These are phyloP conservation scores for Escovopsis sp. DNA, from an alignment of 2,329 filamentous ascomycete species.

Conservation along the genomic window DNA sequence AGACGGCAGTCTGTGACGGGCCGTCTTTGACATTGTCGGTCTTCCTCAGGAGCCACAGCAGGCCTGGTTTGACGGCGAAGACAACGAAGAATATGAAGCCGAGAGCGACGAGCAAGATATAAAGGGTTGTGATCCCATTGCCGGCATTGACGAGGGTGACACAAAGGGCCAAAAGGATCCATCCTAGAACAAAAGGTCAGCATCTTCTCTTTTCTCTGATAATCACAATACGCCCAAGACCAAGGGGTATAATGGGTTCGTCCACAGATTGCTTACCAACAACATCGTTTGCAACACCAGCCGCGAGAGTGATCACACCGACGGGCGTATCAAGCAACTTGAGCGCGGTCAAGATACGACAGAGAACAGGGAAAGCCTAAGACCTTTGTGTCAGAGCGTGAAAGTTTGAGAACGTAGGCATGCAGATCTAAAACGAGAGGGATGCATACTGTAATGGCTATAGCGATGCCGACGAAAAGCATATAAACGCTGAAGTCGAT, in stretches of 20 bases:
- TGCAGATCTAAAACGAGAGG: not conserved
- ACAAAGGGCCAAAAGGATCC: constrained; percentile 85
- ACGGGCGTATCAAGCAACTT: constrained; percentile 73
- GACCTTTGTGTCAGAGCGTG: constrained; percentile 57
- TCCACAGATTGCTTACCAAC: constrained; percentile 14
- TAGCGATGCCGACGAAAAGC: constrained; percentile 77
- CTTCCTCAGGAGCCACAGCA: constrained; percentile 58
- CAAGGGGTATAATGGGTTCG: not conserved
- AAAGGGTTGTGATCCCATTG: constrained; percentile 69
- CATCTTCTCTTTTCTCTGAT: too few species aligned
- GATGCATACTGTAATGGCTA: constrained; percentile 59
- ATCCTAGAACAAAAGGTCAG: constrained; percentile 24
- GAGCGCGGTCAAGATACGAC: constrained; percentile 81
- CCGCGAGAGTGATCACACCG: constrained; percentile 76
- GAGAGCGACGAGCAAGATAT: constrained; percentile 60
- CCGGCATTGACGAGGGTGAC: constrained; percentile 85
- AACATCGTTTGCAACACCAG: constrained; percentile 82
- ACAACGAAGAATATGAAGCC: constrained; percentile 66
- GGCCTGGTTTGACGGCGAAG: constrained; percentile 56
- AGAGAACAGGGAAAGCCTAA: constrained; percentile 69
- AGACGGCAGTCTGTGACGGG: constrained; percentile 72
- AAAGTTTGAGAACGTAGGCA: constrained; percentile 54
- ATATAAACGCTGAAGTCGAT: constrained; percentile 41
- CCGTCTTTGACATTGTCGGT: constrained; percentile 74
- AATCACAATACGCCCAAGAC: too few species aligned